Evolutionary conservation across 768 basidiomycete species (phyloP), one percentile per base, ranked within the genome.

Genomic region (Phlebiopsis gigantea): DNA sequence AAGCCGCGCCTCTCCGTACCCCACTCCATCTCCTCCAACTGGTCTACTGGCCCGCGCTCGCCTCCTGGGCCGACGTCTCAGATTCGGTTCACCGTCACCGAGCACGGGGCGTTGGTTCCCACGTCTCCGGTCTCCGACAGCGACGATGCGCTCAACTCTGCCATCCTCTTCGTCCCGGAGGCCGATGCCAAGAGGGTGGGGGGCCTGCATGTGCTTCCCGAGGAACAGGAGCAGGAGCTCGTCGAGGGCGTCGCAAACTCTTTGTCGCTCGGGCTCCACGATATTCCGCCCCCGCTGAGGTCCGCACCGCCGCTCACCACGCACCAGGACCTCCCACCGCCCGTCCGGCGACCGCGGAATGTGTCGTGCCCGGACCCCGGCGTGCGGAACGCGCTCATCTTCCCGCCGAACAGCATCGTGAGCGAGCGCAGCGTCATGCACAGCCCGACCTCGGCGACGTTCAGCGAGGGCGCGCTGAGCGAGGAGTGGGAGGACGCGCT

Each of bases 181-280:
- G 41, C 59, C 17, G 61, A 61, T 29, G 51, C 55, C 58, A 61
- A 58, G 47, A 58, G 48, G 48, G 52, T 55, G 7, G 46, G 58
- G 21, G 58, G 58, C 4, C 68, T 85, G 46, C 75, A 78, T 55
- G 73, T 78, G 5, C 74, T 84, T 1, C 83, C 78, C 4, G 83
- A 85, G 58, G 80, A 74, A 48, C 65, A 71, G 9, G 80, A 83
- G 55, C 65, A 71, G 7, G 80, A 82, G 55, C 64, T 78, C 42
- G 56, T 66, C 14, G 53, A 68, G 0, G 45, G 56, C 6, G 64
- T 64, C 50, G 43, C 64, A 4, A 55, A 49, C 44, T 2, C 52
- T n/a, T n/a, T n/a, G 2, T 41, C 46, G 14, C n/a, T 49, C 14
- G 19, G 14, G 2, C 12, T 17, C 34, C 34, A 2, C 34, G 17